Evolutionary conservation across 2,329 filamentous ascomycete species (phyloP), one percentile per base, ranked within the genome.

Genomic region (Hypoxylon sp.): DNA sequence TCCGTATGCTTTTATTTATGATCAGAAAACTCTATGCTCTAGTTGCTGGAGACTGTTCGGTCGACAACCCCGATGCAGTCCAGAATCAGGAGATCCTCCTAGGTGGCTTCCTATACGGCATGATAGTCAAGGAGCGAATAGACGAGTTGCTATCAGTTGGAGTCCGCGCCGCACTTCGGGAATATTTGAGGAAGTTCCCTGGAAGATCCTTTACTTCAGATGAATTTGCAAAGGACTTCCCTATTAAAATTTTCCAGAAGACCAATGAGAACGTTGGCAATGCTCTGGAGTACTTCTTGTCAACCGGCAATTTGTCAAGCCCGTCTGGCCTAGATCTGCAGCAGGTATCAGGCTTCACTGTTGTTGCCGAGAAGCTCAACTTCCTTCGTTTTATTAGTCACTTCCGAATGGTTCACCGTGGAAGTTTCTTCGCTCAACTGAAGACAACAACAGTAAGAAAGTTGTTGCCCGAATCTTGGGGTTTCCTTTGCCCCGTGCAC

Each of bases 351-450:
- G 96, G 96, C 69, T 99, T 97, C 80, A 97, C 93, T 0, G 94
- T 99, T 55, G 94, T 98, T 56, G 96, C 96, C 2, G 96, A 99
- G 79, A 98, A 98, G 86, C 95, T 99, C 79, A 99, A 99, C 83
- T 99, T 98, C 79, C 89, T 97, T 76, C 93, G 96, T 75, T 99
- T 98, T 83, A 97, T 99, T 83, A 96, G 93, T 80, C 96, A 99
- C 81, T 99, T 99, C 87, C 92, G 96, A 73, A 98, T 98, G 94
- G 93, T 99, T 64, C 96, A 99, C 83, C 90, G 96, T 89, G 96
- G 96, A 85, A 96, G 93, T 78, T 99, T 99, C 87, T 99, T 99
- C 80, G 96, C 96, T 2, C 93, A 98, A 79, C 83, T 99, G 71
- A 98, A 98, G 82, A 99, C 96, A 0, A 99, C 96, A 0, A 96